phyloP scores from a whole-genome alignment of 2,329 filamentous ascomycete genomes.

The Aspergillus sp. region DNA sequence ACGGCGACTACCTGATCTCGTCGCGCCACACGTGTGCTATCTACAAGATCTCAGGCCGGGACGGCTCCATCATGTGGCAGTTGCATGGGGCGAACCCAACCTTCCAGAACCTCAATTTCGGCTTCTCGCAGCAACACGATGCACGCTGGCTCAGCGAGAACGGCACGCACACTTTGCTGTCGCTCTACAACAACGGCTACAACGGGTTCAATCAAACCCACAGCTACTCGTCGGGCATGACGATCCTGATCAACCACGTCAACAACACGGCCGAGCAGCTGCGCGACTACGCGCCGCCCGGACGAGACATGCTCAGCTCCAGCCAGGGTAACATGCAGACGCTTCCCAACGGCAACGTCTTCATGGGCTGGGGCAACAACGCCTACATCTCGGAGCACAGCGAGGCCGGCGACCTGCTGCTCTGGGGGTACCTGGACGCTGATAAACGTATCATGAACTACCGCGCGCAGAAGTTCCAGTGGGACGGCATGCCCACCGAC shows the following conservation, averaged over 20 bases:
- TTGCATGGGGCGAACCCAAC: conserved; percentile 38
- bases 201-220: conserved; percentile 43
- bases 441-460: conserved; percentile 40
- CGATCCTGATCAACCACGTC: conserved; percentile 38
- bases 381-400: conserved; percentile 41
- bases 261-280: conserved; percentile 36
- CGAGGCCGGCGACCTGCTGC: conserved; percentile 36
- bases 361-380: conserved; percentile 46
- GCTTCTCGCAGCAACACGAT: conserved; percentile 46
- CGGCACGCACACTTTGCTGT: conserved; percentile 37
- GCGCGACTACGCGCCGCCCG: conserved; percentile 30
- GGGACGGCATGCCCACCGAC: conserved; percentile 41
- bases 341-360: conserved; percentile 36
- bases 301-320: conserved; percentile 29
- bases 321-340: conserved; percentile 43
- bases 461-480: conserved; percentile 43
- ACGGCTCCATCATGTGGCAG: conserved; percentile 41
- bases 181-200: conserved; percentile 44
- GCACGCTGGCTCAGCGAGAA: conserved; percentile 42
- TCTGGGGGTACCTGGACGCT: conserved; percentile 37
- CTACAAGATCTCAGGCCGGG: conserved; percentile 42
- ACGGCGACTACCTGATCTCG: conserved; percentile 44
- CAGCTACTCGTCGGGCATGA: conserved; percentile 39
- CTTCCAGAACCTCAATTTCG: conserved; percentile 40
- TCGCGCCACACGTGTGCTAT: conserved; percentile 42